phyloP scores from a whole-genome alignment of 2,329 filamentous ascomycete species.

The Nemania serpens region DNA sequence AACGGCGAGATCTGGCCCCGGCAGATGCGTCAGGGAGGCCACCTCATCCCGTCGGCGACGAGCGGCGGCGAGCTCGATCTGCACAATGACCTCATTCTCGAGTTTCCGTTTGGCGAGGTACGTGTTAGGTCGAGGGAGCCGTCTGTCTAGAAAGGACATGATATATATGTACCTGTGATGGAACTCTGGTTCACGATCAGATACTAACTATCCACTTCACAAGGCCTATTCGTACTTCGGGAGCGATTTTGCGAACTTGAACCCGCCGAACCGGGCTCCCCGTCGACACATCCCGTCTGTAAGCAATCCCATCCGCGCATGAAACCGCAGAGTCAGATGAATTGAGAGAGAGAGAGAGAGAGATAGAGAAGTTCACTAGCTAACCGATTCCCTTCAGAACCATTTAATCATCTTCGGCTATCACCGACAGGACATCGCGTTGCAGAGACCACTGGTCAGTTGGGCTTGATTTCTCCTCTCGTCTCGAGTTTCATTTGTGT shows the following conservation, averaged over 20 bases:
- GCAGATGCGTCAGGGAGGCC: neutral
- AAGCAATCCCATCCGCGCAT: neutral
- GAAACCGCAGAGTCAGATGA: no score
- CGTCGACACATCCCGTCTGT: constrained; percentile 7
- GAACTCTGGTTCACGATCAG: no score
- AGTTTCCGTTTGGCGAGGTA: constrained; percentile 16
- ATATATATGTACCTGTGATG: no score
- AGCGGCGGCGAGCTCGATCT: constrained; percentile 8
- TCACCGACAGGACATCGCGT: neutral
- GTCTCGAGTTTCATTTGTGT: neutral
- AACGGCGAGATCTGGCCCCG: constrained; percentile 13
- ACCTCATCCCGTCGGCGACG: neutral
- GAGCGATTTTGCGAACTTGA: neutral
- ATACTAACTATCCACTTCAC: neutral
- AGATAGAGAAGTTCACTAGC: neutral
- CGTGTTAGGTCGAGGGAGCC: neutral
- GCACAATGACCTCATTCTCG: neutral
- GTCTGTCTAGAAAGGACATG: no score
- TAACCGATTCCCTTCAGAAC: neutral
- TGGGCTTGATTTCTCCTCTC: neutral
- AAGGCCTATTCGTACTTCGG: constrained; percentile 3
- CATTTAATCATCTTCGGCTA: constrained; percentile 8
- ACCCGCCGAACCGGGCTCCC: neutral
- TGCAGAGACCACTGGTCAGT: constrained; percentile 4
- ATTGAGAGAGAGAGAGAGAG: neutral